Base-by-base conservation (phyloP, 306 rosid species). In the Vigna nakashimae region DNA sequence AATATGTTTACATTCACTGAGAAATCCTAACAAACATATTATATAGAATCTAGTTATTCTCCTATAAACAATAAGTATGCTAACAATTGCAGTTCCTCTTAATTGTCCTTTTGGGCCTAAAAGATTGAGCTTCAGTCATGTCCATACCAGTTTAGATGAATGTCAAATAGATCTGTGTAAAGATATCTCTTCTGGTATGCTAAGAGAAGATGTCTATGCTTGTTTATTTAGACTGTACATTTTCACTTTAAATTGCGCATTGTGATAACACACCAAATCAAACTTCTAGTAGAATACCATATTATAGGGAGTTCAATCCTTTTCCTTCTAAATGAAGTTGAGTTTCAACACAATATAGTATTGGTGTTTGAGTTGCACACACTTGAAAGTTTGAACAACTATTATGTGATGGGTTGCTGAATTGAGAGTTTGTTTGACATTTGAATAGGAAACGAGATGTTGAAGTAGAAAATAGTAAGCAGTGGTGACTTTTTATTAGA, bases 261-360 rank as follows among this genome's bases (percentile, higher is more conserved):
- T 28, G 5, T 59, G 18, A 28, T 59, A 26, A 59, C 18, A 59
- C 65, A 59, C 65, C 65, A 59, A 59, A 13, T 28, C 67, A 14
- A 15, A 42, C 67, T 12, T 60, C 15, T 58, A 58, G 40, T 17
- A 58, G 65, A 58, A 26, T 12, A 30, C 40, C 65, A 28, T 59
- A 17, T 14, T 10, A 59, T 59, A 10, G 14, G 42, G 42, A 60
- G 43, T 60, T 60, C 66, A 15, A 6, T 60, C 43, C 65, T 28
- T 58, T 5, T 14, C 18, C 65, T 59, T 59, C 65, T 59, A 59
- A 59, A 59, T 59, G 65, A 59, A 28, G n/a, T 6, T 59, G 18
- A 26, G 11, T 24, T 57, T 57, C 63, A 57, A n/a, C 63, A 22
- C 34, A 57, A 24, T 14, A 57, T 57, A 11, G 36, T 11, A 4